Evolutionary conservation across 441 rosid genomes (phyloP), one percentile per base, ranked within the genome.

Genomic region (Bruguiera hainesii): DNA sequence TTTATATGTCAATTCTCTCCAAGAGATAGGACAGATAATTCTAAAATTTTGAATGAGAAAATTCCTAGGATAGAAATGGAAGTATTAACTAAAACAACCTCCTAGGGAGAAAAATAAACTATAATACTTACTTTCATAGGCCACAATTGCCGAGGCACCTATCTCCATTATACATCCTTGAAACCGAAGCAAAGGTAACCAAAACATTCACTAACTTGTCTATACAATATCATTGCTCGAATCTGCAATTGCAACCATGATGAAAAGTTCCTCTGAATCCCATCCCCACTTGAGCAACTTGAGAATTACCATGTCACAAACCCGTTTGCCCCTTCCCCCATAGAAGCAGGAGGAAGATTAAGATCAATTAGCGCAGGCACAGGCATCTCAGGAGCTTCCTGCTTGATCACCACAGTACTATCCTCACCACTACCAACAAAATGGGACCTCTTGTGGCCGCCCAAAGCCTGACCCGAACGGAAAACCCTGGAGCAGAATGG

Each of bases 381-480:
- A 5, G 84, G 77, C 65, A 78, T 79, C 25, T 82, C 75, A 57
- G 74, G 71, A 23, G 75, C 73, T 10, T 78, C 74, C 55, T 78
- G 84, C 72, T 74, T 76, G 37, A 86, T 77, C 67, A 83, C 82
- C 68, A 84, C 67, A 11, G 89, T 79, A 73, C 74, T 83, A 77
- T 84, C 85, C 58, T 83, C 85, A 10, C 80, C 84, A 65, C 80
- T 76, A 42, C 78, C 97, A 72, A 80, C 57, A 72, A 82, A 85
- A 78, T 91, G 98, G 75, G 97, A 85, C 82, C 97, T 81, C 84
- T 91, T 93, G 77, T 93, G 98, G 49, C 98, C 95, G 30, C 95
- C 97, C 73, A 93, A 77, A 55, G 98, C 98, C 80, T 89, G 97
- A 37, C 90, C 98, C 46, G 98, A 91, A 71, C 76, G 81, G 79